Base-by-base conservation (phyloP, 768 basidiomycete genomes). In the Termitomyces heimii region DNA sequence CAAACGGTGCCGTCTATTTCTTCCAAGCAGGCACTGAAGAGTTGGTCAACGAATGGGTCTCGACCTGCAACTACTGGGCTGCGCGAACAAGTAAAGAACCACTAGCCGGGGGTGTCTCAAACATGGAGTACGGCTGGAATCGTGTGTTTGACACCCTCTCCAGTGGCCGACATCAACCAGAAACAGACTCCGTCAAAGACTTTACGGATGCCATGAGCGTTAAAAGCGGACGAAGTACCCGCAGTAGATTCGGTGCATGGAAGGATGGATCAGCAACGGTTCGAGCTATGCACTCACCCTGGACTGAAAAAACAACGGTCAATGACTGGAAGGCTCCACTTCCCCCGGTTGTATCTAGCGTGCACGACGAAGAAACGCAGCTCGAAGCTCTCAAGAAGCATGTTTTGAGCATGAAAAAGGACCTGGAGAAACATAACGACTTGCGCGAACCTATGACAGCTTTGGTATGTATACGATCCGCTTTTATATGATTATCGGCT, bases 81-180 rank as follows among this genome's bases (percentile, higher is more conserved):
- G 97, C 96, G 2, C 80, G 97, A 45, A 91, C 86, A 55, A 94
- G 92, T 71, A 94, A 96, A 65, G 95, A 98, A 67, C 97, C 97
- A 1, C 80, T 99, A 3, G 82, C 90, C 2, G 97, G 97, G 5
- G 97, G 97, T 24, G 95, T 99, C 8, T 94, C 93, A 49, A 99
- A 98, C 73, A 96, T 98, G 91, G 97, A 99, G 70, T 97, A 98
- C 67, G 97, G 97, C 9, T 99, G 97, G 97, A 95, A 85, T 69
- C 82, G 92, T 20, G 80, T 93, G 8, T 63, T 76, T 26, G 88
- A 88, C 58, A 66, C 77, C 3, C 63, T 76, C 40, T 69, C 75
- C 20, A 82, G 82, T 56, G 73, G 71, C 1, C 80, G 81, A 6
- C 80, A 85, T 12, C 68, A 74, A 24, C 85, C 88, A 22, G 85